Evolutionary conservation across 1,284 basidiomycete species (phyloP).

Genomic region (Ganoderma sp.): DNA sequence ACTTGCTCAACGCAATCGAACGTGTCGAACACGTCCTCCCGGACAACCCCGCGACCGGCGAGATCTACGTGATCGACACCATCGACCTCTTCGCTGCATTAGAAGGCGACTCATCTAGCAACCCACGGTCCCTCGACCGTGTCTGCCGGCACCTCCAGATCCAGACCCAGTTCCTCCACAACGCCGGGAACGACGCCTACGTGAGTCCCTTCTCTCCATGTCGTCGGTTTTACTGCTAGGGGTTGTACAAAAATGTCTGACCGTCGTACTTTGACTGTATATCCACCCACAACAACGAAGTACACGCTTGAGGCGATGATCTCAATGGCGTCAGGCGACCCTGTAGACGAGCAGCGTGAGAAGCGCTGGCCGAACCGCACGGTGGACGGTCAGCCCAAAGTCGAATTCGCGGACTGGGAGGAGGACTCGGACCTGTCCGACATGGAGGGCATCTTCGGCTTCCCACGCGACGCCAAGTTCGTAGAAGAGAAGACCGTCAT

Average conservation of each 20-base stretch:
- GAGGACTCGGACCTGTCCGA: slow-evolving; percentile 61
- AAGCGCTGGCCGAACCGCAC: slow-evolving; percentile 75
- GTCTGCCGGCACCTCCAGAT: slow-evolving; percentile 68
- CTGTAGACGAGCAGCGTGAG: slow-evolving; percentile 73
- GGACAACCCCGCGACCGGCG: slow-evolving; percentile 53
- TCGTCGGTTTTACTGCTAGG: background rate
- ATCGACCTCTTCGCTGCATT: slow-evolving; percentile 73
- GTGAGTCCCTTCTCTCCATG: slow-evolving; percentile 48
- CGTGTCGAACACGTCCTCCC: slow-evolving; percentile 60
- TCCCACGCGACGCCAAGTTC: slow-evolving; percentile 8
- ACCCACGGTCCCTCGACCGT: slow-evolving; percentile 61
- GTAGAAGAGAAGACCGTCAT: slow-evolving; percentile 10
- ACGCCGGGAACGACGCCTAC: slow-evolving; percentile 86
- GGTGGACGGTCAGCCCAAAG: slow-evolving; percentile 52
- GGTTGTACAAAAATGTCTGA: too few species aligned
- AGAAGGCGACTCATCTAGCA: slow-evolving; percentile 59
- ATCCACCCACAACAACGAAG: slow-evolving; percentile 44
- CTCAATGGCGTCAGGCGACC: slow-evolving; percentile 72
- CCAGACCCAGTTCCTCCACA: slow-evolving; percentile 65
- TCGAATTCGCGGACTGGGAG: slow-evolving; percentile 62
- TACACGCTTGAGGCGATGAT: slow-evolving; percentile 69
- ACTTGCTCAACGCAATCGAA: slow-evolving; percentile 56
- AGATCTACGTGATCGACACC: slow-evolving; percentile 75
- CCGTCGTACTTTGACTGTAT: background rate
- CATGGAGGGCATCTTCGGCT: slow-evolving; percentile 42